These are phyloP conservation scores for Ogataea hybrid DNA, from an alignment of 1,139 yeast genomes.

Conservation along the genomic window DNA sequence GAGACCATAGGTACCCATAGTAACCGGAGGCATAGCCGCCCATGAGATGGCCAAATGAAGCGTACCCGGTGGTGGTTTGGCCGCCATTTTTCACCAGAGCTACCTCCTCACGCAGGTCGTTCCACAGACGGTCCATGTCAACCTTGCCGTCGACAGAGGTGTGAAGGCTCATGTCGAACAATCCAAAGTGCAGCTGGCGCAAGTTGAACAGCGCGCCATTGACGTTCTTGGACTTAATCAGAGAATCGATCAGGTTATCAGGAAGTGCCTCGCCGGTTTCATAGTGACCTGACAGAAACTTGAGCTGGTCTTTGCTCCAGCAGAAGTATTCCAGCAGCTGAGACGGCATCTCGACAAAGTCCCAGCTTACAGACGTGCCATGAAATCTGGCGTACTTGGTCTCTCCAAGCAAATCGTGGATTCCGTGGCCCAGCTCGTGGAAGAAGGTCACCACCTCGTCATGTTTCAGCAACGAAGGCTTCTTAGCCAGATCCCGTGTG, in stretches of 20 bases:
- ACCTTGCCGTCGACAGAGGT: conserved; percentile 43
- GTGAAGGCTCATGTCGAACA: conserved; percentile 74
- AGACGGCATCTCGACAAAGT: conserved; percentile 88
- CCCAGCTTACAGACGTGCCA: conserved; percentile 77
- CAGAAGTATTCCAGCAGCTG: conserved; percentile 91
- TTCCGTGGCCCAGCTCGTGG: conserved; percentile 91
- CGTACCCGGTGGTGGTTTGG: conserved; percentile 58
- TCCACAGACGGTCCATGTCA: conserved; percentile 60
- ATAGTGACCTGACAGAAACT: conserved; percentile 63
- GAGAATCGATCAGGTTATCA: conserved; percentile 56
- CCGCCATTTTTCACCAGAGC: conserved; percentile 58
- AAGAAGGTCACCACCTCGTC: conserved; percentile 79
- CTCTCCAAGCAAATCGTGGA: conserved; percentile 70
- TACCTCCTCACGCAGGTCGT: conserved; percentile 55
- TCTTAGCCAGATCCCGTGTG: conserved; percentile 67
- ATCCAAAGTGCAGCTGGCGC: conserved; percentile 75
- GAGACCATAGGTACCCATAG: conserved; percentile 84
- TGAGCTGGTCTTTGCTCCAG: conserved; percentile 67
- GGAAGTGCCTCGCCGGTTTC: conserved; percentile 52
- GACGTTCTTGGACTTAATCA: conserved; percentile 69
- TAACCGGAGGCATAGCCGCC: conserved; percentile 87
- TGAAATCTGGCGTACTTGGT: conserved; percentile 66
- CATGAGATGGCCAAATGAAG: conserved; percentile 79
- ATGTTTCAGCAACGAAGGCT: conserved; percentile 77
- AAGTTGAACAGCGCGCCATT: conserved; percentile 68